Base-by-base conservation (phyloP, 2,329 filamentous ascomycete species). In the Fusarium denticulatum region DNA sequence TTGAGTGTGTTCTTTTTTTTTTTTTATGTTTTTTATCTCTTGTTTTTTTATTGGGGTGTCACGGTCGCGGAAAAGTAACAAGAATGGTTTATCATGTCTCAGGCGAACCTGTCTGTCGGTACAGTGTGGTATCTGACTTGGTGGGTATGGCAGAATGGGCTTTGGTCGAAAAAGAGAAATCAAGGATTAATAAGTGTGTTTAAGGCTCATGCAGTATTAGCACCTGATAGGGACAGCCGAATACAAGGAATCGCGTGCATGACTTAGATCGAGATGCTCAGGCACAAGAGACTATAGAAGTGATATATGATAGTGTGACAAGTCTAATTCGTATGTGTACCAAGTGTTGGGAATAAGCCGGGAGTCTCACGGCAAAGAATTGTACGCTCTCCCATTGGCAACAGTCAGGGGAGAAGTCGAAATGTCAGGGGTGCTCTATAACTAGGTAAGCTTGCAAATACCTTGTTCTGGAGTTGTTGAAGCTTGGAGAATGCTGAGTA, bases 41-140 rank as follows among this genome's bases (percentile, higher is more conserved):
- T 30, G 22, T 24, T 50, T 32, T 16, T 34, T 24, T 11, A 20
- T 52, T 15, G 56, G 57, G 71, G 71, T 63, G 73, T 76, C 64
- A 60, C 61, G 74, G 76, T 75, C 69, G 45, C 37, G 64, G 64
- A 78, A 76, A 77, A 78, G 72, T 63, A 75, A 73, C 26, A 49
- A 66, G 53, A 58, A 62, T 74, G 40, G 50, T 61, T 74, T 69
- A 60, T 73, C 64, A 66, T 64, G 45, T 64, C 62, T 72, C 63
- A 52, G 65, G 62, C 60, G 68, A 75, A 73, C 53, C 58, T 71
- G 52, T 65, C 56, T 71, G 56, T 69, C 65, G 67, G 69, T 58
- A 50, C 55, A 58, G 32, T 49, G 20, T 58, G 32, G 55, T 69
- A 65, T 69, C 64, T 50, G 63, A 37, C 26, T 60, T 68, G 39